Conservation (phyloP, 371 early-diverging fungal species). For the Batkoa obscura region DNA sequence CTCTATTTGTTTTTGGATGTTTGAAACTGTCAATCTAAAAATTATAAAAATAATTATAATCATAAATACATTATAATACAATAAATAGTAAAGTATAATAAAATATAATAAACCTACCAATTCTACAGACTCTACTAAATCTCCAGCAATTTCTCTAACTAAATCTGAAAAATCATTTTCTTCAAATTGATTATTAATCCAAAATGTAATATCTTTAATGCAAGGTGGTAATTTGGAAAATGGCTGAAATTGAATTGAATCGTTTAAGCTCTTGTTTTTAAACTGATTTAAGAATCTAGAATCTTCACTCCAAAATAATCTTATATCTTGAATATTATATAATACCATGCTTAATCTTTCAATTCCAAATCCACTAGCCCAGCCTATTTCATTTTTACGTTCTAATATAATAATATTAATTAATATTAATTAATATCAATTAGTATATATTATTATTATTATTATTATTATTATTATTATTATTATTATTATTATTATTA, state of each 20-base stretch:
- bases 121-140: constrained; percentile 74
- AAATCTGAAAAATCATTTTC: constrained; percentile 87
- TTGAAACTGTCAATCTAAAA: constrained; percentile 66
- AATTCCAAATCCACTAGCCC: constrained; percentile 94
- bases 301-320: constrained; percentile 89
- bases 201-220: constrained; percentile 89
- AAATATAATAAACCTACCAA: constrained; percentile 23
- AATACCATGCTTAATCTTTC: constrained; percentile 94
- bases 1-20: constrained; percentile 62
- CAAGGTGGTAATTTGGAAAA: constrained; percentile 73
- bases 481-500: too few relatives aligned
- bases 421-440: background rate
- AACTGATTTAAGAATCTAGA: constrained; percentile 80
- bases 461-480: too few relatives aligned
- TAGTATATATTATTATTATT: too few relatives aligned
- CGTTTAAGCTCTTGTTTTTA: constrained; percentile 26
- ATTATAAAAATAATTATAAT: background rate
- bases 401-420: constrained; percentile 13
- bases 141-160: constrained; percentile 81
- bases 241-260: constrained; percentile 40
- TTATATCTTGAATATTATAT: constrained; percentile 88
- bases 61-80: background rate
- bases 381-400: constrained; percentile 57
- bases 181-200: constrained; percentile 47
- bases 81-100: too few relatives aligned